phyloP scores from a whole-genome alignment of 176 grass and related monocot genomes.

The Otatea glauca region DNA sequence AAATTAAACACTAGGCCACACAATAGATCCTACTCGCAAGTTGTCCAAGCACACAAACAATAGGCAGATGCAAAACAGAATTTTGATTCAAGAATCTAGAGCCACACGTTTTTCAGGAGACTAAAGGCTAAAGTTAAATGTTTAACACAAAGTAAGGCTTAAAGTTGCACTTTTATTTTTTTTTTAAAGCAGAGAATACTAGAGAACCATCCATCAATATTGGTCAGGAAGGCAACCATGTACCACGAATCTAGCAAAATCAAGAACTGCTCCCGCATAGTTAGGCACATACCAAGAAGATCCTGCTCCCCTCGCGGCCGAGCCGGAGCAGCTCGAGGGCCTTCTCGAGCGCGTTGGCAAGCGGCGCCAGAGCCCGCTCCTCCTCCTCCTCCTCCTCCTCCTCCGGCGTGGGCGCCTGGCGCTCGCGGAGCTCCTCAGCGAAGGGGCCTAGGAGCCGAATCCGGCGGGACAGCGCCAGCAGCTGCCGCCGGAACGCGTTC shows the following conservation, averaged over 20 bases:
- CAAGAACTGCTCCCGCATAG: background rate
- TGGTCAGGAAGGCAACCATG: background rate
- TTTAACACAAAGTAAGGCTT: background rate
- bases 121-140: conserved; percentile 22
- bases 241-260: background rate
- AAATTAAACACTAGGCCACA: background rate
- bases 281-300: conserved; percentile 58
- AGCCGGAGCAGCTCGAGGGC: conserved; percentile 62
- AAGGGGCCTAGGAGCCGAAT: conserved; percentile 77
- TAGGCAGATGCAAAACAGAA: conserved; percentile 13
- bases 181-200: background rate
- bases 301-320: conserved; percentile 80
- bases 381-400: conserved; percentile 35
- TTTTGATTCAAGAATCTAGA: background rate
- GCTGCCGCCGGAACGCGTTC: conserved; percentile 72
- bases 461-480: conserved; percentile 72
- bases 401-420: background rate
- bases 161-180: background rate
- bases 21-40: background rate
- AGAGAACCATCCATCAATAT: background rate
- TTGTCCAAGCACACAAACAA: background rate
- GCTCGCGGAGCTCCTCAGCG: conserved; percentile 76
- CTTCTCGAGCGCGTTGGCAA: conserved; percentile 52
- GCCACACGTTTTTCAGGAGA: background rate
- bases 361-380: conserved; percentile 53